Conservation (phyloP, 75 land plant species). For the Sequoia sempervirens region DNA sequence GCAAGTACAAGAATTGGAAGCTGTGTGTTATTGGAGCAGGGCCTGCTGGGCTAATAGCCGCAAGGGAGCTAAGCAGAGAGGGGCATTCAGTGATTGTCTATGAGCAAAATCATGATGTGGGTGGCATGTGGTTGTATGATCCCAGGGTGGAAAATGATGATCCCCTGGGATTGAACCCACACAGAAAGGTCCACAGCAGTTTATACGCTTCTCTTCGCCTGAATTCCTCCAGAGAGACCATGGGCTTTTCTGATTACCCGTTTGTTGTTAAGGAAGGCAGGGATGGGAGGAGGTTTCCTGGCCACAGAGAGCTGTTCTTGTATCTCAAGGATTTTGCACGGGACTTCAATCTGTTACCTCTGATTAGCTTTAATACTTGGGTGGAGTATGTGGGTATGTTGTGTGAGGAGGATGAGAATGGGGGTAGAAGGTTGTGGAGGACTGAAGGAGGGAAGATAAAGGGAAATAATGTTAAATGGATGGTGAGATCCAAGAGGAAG, state of each 20-base stretch:
- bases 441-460: conserved; percentile 2
- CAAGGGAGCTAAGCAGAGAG: conserved; percentile 55
- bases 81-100: conserved; percentile 13
- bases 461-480: conserved; percentile 34
- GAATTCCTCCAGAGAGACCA: conserved; percentile 46
- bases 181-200: conserved; percentile 45
- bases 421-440: neutral
- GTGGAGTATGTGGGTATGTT: conserved; percentile 51
- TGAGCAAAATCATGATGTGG: conserved; percentile 31
- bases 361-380: conserved; percentile 31
- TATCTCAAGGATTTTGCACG: conserved; percentile 51
- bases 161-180: conserved; percentile 14
- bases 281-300: conserved; percentile 60
- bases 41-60: conserved; percentile 57
- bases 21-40: conserved; percentile 70
- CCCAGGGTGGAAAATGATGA: conserved; percentile 22
- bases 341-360: conserved; percentile 35
- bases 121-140: conserved; percentile 68
- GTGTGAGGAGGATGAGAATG: neutral
- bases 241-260: conserved; percentile 67
- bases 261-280: conserved; percentile 44
- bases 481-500: conserved; percentile 24
- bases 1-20: conserved; percentile 13
- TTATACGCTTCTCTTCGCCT: conserved; percentile 49
- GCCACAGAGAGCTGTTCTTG: conserved; percentile 43